Base-by-base conservation (phyloP, 2,329 filamentous ascomycete genomes). In the Alternaria arbusti region DNA sequence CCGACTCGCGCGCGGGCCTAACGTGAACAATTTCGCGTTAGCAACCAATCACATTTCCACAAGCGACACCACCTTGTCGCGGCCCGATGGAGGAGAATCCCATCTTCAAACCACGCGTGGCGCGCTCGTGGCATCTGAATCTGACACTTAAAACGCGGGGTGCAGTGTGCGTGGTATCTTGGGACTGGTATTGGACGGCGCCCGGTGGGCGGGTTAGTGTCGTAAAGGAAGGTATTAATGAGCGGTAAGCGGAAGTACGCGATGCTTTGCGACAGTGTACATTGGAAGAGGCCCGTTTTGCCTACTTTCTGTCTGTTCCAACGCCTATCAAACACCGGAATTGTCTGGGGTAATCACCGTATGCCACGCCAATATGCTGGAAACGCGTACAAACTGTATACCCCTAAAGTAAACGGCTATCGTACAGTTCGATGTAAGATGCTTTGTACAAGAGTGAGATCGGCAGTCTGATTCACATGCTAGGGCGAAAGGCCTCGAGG, bases 21-120 rank as follows among this genome's bases (percentile, higher is more conserved):
- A 57, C 55, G 45, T 50, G 43, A 64, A 62, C 65, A 66, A 68
- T 67, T 68, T 62, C 47, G 54, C 59, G 30, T 45, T 56, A 44
- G 30, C 54, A 28, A 50, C 71, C 70, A 74, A 72, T 71, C 60
- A 70, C 43, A 50, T 17, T 20, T 32, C 22, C 25, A 56, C 30
- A 64, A 61, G 26, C 61, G 36, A 28, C 69, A 72, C 70, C 68
- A 69, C 66, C 66, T 61, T 52, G 45, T 56, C 40, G 46, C 59
- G 54, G 57, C 67, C 56, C 52, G 56, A 45, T 58, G 43, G 61
- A 54, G 55, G 66, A 66, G 66, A 63, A 57, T 43, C 64, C 63
- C 15, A 40, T 17, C 5, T 65, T 44, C 57, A 47, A 60, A 61
- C 62, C 69, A 71, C 69, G 69, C 62, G 69, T 63, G 65, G 56